A percentile compares a stretch with the other conserved stretches of the same genome.
These are phyloP conservation scores for Setaria italica DNA, from an alignment of 202 grass and related monocot genomes.

Conservation along the genomic window DNA sequence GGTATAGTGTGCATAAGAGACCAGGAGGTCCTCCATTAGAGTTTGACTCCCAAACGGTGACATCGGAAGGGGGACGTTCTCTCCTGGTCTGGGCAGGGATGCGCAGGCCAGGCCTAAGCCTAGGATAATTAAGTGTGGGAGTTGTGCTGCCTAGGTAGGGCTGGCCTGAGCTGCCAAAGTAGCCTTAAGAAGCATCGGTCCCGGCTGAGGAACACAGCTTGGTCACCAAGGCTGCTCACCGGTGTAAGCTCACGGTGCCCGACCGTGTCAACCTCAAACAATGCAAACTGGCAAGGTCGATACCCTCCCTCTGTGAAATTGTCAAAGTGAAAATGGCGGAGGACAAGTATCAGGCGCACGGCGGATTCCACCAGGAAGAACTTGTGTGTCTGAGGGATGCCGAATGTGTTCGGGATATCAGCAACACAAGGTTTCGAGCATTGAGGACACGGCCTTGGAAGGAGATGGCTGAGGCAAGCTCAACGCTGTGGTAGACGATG, in stretches of 20 bases:
- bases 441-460: slow-evolving; percentile 25
- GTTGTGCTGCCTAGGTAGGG: no score
- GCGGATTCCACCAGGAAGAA: slow-evolving; percentile 7
- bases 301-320: no score
- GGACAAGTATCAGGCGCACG: neutral
- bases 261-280: no score
- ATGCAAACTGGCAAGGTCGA: neutral
- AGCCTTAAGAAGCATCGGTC: neutral
- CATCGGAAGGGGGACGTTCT: no score
- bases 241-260: neutral
- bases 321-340: neutral
- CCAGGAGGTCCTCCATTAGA: no score
- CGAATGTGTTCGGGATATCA: neutral
- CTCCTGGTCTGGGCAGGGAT: no score
- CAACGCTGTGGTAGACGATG: neutral
- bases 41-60: no score
- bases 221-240: neutral
- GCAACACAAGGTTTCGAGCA: neutral
- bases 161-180: no score
- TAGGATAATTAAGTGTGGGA: no score
- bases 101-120: no score
- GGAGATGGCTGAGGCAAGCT: neutral
- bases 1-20: no score
- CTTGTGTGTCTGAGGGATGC: neutral
- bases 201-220: neutral